Evolutionary conservation across 2,329 filamentous ascomycete species (phyloP), one percentile per base, ranked within the genome.

Genomic region (Colletotrichum truncatum): DNA sequence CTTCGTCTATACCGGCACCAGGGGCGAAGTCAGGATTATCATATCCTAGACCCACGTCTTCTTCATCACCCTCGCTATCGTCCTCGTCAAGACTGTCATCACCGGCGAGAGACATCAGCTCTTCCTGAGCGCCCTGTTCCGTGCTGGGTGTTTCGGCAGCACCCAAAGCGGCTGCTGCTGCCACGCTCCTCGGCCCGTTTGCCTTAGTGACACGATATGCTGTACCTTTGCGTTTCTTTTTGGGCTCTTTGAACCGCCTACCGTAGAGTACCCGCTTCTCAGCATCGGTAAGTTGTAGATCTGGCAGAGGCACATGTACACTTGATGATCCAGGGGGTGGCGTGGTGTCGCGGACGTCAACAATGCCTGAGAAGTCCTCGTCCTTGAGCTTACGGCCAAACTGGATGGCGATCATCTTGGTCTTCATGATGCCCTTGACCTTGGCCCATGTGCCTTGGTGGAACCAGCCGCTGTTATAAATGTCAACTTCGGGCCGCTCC

Each of bases 341-440:
- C 36, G 73, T 81, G 68, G 32, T 76, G 69, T 73, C 77, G 41
- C 68, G 75, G 64, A 75, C 71, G 21, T 77, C 71, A 39, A 86
- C 73, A 7, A 83, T 77, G 11, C 76, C 75, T 18, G 77, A 78
- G 63, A 86, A 84, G 39, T 83, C 82, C 16, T 77, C 76, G 45
- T 85, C 81, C 4, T 79, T 80, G 1, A 89, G 76, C 14, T 79
- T 78, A 25, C 86, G 82, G 8, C 84, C 82, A 46, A 87, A 86
- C 18, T 88, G 84, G 48, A 94, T 86, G 1, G 87, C 86, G 10
- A 89, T 84, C 73, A 97, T 89, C 78, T 97, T 98, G 51, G 90
- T 89, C 74, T 94, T 93, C 90, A 98, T 94, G 69, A 97, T 90
- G 3, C 91, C 89, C 72, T 94, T 94, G 45, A 91, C 89, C 74